Base-by-base conservation (phyloP, 2,329 filamentous ascomycete genomes). In the Xylariales sp. region DNA sequence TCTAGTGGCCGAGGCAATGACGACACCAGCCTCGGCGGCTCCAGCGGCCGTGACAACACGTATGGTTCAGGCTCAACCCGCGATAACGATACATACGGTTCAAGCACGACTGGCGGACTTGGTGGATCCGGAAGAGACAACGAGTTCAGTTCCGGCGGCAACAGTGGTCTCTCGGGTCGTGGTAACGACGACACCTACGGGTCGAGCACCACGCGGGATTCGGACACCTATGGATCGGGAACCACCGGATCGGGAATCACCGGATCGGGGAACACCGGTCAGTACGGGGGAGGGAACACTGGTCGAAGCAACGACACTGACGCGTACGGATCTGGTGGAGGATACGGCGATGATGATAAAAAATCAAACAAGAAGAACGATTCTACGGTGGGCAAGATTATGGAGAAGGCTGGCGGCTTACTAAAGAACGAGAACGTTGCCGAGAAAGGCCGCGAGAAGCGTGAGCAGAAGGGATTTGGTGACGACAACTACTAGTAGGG, bases 381-480 rank as follows among this genome's bases (percentile, higher is more conserved):
- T 18, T 51, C 48, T 38, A 69, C 68, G 12, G 40, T 76, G 16
- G 77, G 77, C 34, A 80, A 76, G 61, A 43, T 81, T 18, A 62
- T 81, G 58, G 74, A 82, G 62, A 80, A 78, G 66, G 71, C 69
- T 5, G 75, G 76, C 7, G 57, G 60, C 10, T 51, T 73, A 37
- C 50, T 82, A 46, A 59, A 70, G 40, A 76, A 66, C 49, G 63
- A 70, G 12, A 62, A 59, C 31, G 43, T 80, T 10, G 63, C 63
- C 41, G 58, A 69, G 49, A 74, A 71, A 59, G 77, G 76, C 4
- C 57, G 60, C 6, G 63, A 60, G 51, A 78, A 73, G 69, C 66
- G 76, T 38, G 68, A 69, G 45, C 61, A 54, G 12, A 58, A 59
- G 29, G 61, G 60, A 9, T 44, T 56, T 42, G 47, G 56, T 27